Conservation (phyloP, 495 filamentous ascomycete genomes). For the Aeminium ludgeri region DNA sequence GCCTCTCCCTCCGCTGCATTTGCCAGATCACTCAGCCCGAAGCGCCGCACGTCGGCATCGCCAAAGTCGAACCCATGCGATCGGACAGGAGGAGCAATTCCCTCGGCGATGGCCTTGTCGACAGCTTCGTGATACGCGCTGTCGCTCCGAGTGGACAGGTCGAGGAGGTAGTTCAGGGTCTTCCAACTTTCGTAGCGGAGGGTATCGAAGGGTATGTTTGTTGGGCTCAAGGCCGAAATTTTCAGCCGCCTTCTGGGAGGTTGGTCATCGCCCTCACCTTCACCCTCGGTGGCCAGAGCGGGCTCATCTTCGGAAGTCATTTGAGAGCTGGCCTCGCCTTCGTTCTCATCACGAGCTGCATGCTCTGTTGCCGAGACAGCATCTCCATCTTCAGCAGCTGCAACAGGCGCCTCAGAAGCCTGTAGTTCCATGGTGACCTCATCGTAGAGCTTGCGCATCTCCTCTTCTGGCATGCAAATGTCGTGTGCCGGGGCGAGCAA, state of each 20-base stretch:
- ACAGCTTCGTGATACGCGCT: slow-evolving; percentile 4
- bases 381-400: not conserved
- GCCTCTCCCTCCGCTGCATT: not conserved
- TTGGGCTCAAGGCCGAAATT: slow-evolving; percentile 2
- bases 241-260: no score
- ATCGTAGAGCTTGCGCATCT: slow-evolving; percentile 19
- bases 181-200: slow-evolving; percentile 23
- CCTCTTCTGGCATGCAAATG: slow-evolving; percentile 4
- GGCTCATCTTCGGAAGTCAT: no score
- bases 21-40: slow-evolving; percentile 7
- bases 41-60: not conserved
- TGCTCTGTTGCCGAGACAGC: no score
- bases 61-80: not conserved
- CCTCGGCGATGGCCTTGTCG: slow-evolving; percentile 11
- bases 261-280: no score
- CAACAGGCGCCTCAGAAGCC: not conserved
- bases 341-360: no score
- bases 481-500: not conserved
- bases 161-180: slow-evolving; percentile 18
- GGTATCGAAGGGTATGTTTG: slow-evolving; percentile 15
- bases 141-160: slow-evolving; percentile 11
- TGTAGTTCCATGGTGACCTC: slow-evolving; percentile 22
- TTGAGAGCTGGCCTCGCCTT: no score
- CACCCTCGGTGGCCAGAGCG: no score
- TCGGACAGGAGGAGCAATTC: slow-evolving; percentile 3